These are phyloP conservation scores for Cytospora leucostoma DNA, from an alignment of 2,329 filamentous ascomycete species.

Conservation along the genomic window DNA sequence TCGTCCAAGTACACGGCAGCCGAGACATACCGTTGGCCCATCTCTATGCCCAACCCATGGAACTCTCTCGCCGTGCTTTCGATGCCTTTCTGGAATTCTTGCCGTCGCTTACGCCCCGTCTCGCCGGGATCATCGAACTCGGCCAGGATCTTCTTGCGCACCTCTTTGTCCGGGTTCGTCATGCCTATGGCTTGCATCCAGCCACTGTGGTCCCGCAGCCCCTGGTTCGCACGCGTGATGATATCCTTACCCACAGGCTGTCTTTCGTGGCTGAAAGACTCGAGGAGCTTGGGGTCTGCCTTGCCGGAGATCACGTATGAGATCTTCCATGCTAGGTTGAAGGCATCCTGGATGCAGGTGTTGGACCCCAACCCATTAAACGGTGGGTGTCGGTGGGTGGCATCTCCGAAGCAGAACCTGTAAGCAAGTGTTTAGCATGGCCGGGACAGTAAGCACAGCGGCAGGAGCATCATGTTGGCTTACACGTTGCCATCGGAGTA, in stretches of 20 bases:
- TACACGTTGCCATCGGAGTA: conserved; percentile 55
- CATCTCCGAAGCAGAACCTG: conserved; percentile 58
- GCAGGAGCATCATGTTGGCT: conserved; percentile 17
- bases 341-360: conserved; percentile 60
- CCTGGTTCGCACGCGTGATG: conserved; percentile 58
- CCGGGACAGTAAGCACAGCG: too few relatives aligned
- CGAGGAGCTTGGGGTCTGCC: conserved; percentile 42
- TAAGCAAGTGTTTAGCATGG: conserved; percentile 28
- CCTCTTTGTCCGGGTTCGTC: conserved; percentile 40
- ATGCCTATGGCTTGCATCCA: conserved; percentile 51
- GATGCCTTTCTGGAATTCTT: conserved; percentile 44
- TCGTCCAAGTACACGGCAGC: conserved; percentile 48
- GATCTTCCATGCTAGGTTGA: conserved; percentile 59
- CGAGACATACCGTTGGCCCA: conserved; percentile 58
- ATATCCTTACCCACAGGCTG: conserved; percentile 52
- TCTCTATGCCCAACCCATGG: conserved; percentile 58
- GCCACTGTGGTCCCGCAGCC: conserved; percentile 51
- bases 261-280: conserved; percentile 48
- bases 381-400: conserved; percentile 60
- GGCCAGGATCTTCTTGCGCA: conserved; percentile 42
- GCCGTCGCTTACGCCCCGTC: conserved; percentile 42
- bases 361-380: conserved; percentile 59
- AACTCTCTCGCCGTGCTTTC: conserved; percentile 50
- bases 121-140: conserved; percentile 43
- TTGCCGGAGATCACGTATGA: conserved; percentile 47